Base-by-base conservation (phyloP, 768 basidiomycete genomes). In the Udeniomyces megalosporus region DNA sequence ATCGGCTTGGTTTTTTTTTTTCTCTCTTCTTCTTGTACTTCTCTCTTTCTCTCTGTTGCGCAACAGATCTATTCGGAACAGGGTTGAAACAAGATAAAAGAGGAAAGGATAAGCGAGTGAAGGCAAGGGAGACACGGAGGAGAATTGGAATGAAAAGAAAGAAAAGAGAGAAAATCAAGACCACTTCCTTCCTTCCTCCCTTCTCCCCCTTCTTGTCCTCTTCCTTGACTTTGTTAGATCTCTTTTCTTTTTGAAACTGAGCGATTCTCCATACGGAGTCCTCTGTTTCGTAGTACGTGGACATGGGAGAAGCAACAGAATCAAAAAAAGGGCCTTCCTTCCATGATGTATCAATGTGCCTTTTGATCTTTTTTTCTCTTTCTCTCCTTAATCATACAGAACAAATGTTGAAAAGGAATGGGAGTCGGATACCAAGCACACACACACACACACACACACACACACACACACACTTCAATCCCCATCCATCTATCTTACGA, bases 51-150 rank as follows among this genome's bases (percentile, higher is more conserved):
- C 38, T 17, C 38, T 17, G 10, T 42, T 17, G 10, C 38, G n/a
- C n/a, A n/a, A n/a, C n/a, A n/a, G n/a, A n/a, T n/a, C n/a, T n/a
- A n/a, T n/a, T n/a, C n/a, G n/a, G n/a, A n/a, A n/a, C n/a, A n/a
- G n/a, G n/a, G n/a, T n/a, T n/a, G 22, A 17, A 26, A 4, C 6
- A 31, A 45, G 42, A 29, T n/a, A 28, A 47, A 31, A 4, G 22
- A 15, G 15, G 15, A 44, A 31, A 42, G 7, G n/a, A n/a, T n/a
- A n/a, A n/a, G n/a, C n/a, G n/a, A n/a, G n/a, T n/a, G n/a, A n/a
- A 3, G 11, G 32, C 4, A 6, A 8, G 22, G 26, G 51, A 26
- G 14, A 57, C 61, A 97, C 73, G 97, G 95, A 64, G 49, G 45
- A 45, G 49, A 26, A 26, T 51, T 12, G 31, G 29, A 22, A 8